A percentile compares a stretch with the other conserved stretches of the same genome.
These are phyloP conservation scores for Cercis canadensis DNA, from an alignment of 306 rosid genomes.

Conservation along the genomic window DNA sequence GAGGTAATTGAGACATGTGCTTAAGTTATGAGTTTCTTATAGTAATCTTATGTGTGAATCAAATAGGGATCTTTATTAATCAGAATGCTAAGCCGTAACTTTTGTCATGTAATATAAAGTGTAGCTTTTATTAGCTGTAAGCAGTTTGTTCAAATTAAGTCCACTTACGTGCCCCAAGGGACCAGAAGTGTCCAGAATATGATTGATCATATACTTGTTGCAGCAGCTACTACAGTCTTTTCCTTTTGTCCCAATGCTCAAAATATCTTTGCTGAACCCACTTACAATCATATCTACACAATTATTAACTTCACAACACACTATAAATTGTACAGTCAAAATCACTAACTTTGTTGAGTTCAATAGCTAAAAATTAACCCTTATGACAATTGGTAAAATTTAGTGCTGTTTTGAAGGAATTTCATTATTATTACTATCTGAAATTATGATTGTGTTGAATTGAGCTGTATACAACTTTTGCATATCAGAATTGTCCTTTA, in stretches of 20 bases:
- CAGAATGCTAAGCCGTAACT: conserved; percentile 17
- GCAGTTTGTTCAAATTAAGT: conserved; percentile 6
- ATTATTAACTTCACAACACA: too few relatives aligned
- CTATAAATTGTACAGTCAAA: too few relatives aligned
- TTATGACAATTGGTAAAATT: too few relatives aligned
- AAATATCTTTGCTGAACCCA: conserved; percentile 34
- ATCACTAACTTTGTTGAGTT: too few relatives aligned
- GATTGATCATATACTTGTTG: background rate
- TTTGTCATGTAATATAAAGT: conserved; percentile 36
- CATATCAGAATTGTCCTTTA: conserved; percentile 17
- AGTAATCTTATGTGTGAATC: too few relatives aligned
- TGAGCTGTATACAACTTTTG: conserved; percentile 40
- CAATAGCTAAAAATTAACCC: too few relatives aligned
- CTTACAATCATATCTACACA: background rate
- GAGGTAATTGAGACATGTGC: too few relatives aligned
- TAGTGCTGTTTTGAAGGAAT: too few relatives aligned
- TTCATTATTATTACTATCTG: too few relatives aligned
- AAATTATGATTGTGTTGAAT: conserved; percentile 13
- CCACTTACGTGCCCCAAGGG: conserved; percentile 13
- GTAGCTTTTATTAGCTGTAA: conserved; percentile 41
- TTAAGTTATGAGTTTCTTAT: too few relatives aligned
- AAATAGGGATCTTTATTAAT: too few relatives aligned
- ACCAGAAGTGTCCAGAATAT: conserved; percentile 39
- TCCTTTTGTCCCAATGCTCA: conserved; percentile 30
- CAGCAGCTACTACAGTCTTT: background rate